These are phyloP conservation scores for Leccinum pachyderme DNA, from an alignment of 1,284 basidiomycete species.

Conservation along the genomic window DNA sequence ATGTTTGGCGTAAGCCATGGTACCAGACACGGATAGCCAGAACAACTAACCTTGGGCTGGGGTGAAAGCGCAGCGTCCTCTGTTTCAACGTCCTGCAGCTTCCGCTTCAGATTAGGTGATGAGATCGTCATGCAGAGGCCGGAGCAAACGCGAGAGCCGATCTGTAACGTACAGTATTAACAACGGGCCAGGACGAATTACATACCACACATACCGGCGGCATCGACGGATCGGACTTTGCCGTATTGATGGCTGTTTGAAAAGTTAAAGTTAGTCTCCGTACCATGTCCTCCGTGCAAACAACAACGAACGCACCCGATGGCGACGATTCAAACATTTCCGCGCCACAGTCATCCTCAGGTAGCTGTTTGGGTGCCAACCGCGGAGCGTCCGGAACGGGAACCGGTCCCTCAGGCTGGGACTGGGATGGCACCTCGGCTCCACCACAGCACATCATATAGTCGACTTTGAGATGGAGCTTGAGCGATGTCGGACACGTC, in stretches of 20 bases:
- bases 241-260: conserved; percentile 1
- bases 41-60: conserved; percentile 19
- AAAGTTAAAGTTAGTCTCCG: conserved; percentile 1
- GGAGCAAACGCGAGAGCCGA: conserved; percentile 10
- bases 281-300: background rate
- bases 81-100: conserved; percentile 22
- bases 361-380: conserved; percentile 25
- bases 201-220: conserved; percentile 20
- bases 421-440: background rate
- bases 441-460: background rate
- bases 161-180: conserved; percentile 7
- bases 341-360: conserved; percentile 22
- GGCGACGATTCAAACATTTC: conserved; percentile 10
- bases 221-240: conserved; percentile 1
- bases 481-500: conserved; percentile 20
- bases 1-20: background rate
- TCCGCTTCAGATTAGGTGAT: conserved; percentile 22
- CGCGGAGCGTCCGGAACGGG: conserved; percentile 24
- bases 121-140: conserved; percentile 29
- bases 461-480: conserved; percentile 5
- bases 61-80: conserved; percentile 2
- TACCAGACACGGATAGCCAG: background rate
- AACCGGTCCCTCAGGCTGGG: background rate
- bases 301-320: conserved; percentile 14
- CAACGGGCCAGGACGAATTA: background rate